Base-by-base conservation (phyloP, 2,329 filamentous ascomycete genomes). In the Aspergillus pseudotamarii region DNA sequence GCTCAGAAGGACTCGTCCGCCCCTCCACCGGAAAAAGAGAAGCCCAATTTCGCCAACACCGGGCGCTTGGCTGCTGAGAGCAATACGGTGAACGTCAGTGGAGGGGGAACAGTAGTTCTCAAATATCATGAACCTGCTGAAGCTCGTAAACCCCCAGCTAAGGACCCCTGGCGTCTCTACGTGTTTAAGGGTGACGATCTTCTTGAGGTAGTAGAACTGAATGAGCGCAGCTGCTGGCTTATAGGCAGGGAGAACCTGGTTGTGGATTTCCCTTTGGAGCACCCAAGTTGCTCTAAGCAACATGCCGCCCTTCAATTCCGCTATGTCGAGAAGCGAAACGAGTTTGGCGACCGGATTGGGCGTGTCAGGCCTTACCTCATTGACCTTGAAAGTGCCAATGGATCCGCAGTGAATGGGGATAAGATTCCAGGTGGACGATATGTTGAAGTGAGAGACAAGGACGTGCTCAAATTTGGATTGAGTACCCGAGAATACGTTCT, bases 121-220 rank as follows among this genome's bases (percentile, higher is more conserved):
- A 98, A 98, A 82, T 99, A 99, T 78, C 92, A 97, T 80, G 95
- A 99, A 79, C 95, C 95, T 1, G 82, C 92, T 12, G 95, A 99
- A 81, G 92, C 94, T 57, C 91, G 95, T 63, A 97, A 97, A 71
- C 92, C 95, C 0, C 85, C 94, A 0, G 74, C 90, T 0, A 89
- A 88, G 60, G 89, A 95, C 69, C 82, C 87, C 62, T 99, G 94
- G 94, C 91, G 92, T 64, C 82, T 99, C 55, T 98, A 96, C 75
- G 86, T 97, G 26, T 99, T 99, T 85, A 97, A 97, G 74, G 91
- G 88, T 12, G 78, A 85, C 32, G 91, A 93, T 61, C 84, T 96
- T 3, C 77, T 97, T 38, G 93, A 96, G 73, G 96, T 92, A 1
- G 84, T 97, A 26, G 88, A 93, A 63, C 83, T 99, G 56, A 85